Conservation (phyloP, 1,284 basidiomycete species). For the Sanghuangporus weigelae region DNA sequence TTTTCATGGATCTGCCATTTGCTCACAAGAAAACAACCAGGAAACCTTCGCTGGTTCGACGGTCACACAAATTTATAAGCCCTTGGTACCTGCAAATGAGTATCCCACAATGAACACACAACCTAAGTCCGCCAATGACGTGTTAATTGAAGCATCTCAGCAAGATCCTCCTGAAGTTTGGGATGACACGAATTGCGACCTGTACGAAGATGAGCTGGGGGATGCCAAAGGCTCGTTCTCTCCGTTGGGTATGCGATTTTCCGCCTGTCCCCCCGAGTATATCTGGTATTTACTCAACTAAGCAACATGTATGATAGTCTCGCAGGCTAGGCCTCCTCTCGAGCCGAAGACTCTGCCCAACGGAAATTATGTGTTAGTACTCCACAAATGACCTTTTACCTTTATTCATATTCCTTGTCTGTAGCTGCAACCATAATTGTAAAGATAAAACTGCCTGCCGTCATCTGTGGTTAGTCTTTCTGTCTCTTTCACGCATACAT, state of each 20-base stretch:
- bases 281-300: background rate
- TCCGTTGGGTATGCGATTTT: background rate
- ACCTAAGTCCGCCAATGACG: constrained; percentile 59
- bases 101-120: constrained; percentile 68
- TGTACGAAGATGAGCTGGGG: constrained; percentile 26
- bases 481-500: background rate
- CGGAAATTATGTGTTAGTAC: constrained; percentile 50
- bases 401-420: background rate
- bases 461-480: constrained; percentile 55
- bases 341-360: constrained; percentile 34
- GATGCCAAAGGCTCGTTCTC: background rate
- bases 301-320: background rate
- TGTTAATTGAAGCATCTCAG: constrained; percentile 58
- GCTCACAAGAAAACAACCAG: constrained; percentile 32
- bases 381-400: no score
- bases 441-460: constrained; percentile 70
- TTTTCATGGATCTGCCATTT: background rate
- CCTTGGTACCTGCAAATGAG: constrained; percentile 43
- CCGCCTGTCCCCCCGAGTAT: background rate
- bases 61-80: constrained; percentile 48
- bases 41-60: constrained; percentile 64
- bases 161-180: constrained; percentile 57
- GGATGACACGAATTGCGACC: constrained; percentile 46
- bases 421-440: constrained; percentile 77
- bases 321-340: background rate